phyloP scores from a whole-genome alignment of 148 eudicot species.

The Selenicereus undatus region DNA sequence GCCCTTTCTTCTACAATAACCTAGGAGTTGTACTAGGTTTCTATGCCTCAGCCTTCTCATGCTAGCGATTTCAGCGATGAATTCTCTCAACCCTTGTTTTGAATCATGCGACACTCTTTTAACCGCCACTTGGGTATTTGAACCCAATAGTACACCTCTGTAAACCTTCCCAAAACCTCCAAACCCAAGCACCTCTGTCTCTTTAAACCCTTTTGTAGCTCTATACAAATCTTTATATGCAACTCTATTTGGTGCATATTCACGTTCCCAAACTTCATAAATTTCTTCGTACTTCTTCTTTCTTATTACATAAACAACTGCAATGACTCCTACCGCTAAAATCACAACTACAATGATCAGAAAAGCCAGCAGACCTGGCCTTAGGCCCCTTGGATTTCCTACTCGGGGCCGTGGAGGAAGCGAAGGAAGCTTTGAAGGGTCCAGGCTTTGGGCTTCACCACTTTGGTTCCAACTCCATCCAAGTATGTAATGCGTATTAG shows the following conservation, averaged over 20 bases:
- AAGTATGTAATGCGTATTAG: conserved; percentile 29
- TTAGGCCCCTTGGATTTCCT: conserved; percentile 11
- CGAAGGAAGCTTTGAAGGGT: conserved; percentile 25
- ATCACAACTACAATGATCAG: conserved; percentile 11
- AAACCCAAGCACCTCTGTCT: conserved; percentile 36
- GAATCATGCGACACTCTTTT: conserved; percentile 42
- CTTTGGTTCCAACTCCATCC: conserved; percentile 47
- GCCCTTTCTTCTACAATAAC: conserved; percentile 1
- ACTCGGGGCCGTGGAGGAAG: conserved; percentile 27
- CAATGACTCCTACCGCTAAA: conserved; percentile 6
- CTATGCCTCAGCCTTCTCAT: conserved; percentile 7
- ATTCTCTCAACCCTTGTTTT: conserved; percentile 40
- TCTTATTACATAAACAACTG: conserved; percentile 9
- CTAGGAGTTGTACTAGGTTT: conserved; percentile 1
- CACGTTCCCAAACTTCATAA: conserved; percentile 24
- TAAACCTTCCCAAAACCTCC: conserved; percentile 57
- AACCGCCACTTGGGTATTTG: conserved; percentile 33
- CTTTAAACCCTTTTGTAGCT: conserved; percentile 51
- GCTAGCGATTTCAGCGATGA: conserved; percentile 35
- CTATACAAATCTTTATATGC: conserved; percentile 41
- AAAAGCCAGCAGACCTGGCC: conserved; percentile 10
- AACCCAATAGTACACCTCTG: conserved; percentile 33
- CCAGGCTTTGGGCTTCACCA: conserved; percentile 33
- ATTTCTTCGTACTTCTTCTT: conserved; percentile 19
- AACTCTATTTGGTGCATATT: conserved; percentile 35